These are phyloP conservation scores for Hevea brasiliensis DNA, from an alignment of 345 rosid genomes.

Conservation along the genomic window DNA sequence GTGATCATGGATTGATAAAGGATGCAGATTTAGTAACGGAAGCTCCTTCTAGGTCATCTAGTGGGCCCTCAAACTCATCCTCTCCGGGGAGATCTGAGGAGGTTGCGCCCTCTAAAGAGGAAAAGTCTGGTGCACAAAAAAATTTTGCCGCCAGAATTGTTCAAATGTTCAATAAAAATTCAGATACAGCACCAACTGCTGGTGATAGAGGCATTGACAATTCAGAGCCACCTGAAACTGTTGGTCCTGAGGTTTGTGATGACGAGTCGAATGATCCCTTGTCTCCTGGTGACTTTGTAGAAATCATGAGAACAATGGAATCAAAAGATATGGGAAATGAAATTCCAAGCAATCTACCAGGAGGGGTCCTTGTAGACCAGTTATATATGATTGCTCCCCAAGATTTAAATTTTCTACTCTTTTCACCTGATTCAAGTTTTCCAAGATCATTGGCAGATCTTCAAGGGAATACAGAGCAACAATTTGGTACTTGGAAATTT, in stretches of 20 bases:
- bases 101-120: conserved; percentile 48
- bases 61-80: conserved; percentile 40
- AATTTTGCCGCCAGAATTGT: conserved; percentile 66
- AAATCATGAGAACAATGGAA: conserved; percentile 58
- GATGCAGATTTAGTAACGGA: conserved; percentile 34
- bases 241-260: conserved; percentile 39
- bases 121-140: conserved; percentile 46
- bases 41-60: conserved; percentile 39
- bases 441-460: conserved; percentile 49
- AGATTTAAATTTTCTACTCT: conserved; percentile 65
- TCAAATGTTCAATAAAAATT: conserved; percentile 73
- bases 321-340: conserved; percentile 66
- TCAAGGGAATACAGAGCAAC: conserved; percentile 80
- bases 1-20: conserved; percentile 40
- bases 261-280: conserved; percentile 52
- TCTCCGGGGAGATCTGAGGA: conserved; percentile 60
- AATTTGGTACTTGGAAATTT: conserved; percentile 69
- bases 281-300: conserved; percentile 57
- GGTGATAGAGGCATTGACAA: conserved; percentile 41
- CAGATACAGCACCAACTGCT: conserved; percentile 35
- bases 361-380: conserved; percentile 83
- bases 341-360: conserved; percentile 68
- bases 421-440: conserved; percentile 76
- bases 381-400: conserved; percentile 54
- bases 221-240: conserved; percentile 49